A percentile compares a stretch with the other conserved stretches of the same genome.
These are phyloP conservation scores for Ilyonectria sp. DNA, from an alignment of 2,329 filamentous ascomycete genomes.

Conservation along the genomic window DNA sequence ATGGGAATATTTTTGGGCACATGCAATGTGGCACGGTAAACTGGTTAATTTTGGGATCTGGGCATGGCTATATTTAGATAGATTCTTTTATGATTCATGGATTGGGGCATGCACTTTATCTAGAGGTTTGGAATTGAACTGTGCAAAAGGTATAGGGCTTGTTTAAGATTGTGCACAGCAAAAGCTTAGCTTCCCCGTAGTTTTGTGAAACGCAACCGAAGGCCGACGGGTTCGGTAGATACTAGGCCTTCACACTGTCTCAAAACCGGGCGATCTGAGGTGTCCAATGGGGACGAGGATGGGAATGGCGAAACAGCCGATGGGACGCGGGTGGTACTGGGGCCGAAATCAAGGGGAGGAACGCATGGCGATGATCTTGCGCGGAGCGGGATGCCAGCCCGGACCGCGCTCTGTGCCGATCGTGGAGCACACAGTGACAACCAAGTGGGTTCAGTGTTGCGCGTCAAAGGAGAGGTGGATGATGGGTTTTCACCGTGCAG, in stretches of 20 bases:
- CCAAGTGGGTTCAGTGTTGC: slow-evolving; percentile 24
- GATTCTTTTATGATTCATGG: slow-evolving; percentile 17
- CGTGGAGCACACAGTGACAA: slow-evolving; percentile 3
- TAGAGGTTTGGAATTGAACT: slow-evolving; percentile 10
- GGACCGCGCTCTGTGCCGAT: slow-evolving; percentile 8
- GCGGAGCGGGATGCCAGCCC: neutral
- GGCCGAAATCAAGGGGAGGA: slow-evolving; percentile 29
- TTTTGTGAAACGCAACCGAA: slow-evolving; percentile 26
- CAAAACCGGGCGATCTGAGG: slow-evolving; percentile 14
- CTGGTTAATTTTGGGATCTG: neutral
- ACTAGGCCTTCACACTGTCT: slow-evolving; percentile 10
- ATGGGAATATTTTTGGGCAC: neutral
- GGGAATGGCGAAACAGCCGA: slow-evolving; percentile 15
- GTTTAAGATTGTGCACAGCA: neutral
- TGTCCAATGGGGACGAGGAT: slow-evolving; percentile 14
- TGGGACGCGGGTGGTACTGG: slow-evolving; percentile 16
- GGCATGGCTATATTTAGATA: slow-evolving; percentile 22
- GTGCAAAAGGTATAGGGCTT: neutral
- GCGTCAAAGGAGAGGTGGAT: slow-evolving; percentile 10
- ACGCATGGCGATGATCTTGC: slow-evolving; percentile 17
- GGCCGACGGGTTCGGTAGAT: slow-evolving; percentile 17
- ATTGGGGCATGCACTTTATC: slow-evolving; percentile 11
- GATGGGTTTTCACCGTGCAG: neutral
- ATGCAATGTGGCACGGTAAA: slow-evolving; percentile 11
- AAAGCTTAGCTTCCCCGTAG: slow-evolving; percentile 8